phyloP scores from a whole-genome alignment of 1,284 basidiomycete species.

The Sparassis latifolia region DNA sequence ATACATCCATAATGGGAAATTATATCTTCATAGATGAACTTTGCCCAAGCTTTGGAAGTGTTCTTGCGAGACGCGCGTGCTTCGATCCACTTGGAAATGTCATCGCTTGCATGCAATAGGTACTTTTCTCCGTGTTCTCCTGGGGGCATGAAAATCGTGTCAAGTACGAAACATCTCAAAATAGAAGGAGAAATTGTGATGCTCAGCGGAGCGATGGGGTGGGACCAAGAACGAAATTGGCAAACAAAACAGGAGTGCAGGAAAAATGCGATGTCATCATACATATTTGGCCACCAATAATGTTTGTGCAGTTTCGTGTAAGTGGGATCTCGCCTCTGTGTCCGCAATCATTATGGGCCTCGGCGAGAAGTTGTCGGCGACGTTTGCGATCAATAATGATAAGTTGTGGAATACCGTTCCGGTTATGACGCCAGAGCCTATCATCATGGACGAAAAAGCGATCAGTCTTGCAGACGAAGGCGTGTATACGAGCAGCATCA shows the following conservation, averaged over 20 bases:
- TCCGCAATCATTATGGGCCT: background rate
- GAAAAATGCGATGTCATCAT: background rate
- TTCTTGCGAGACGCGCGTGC: slow-evolving; percentile 11
- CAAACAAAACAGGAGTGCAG: background rate
- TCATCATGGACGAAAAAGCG: slow-evolving; percentile 21
- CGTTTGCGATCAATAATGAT: slow-evolving; percentile 2
- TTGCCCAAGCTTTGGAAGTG: slow-evolving; percentile 14
- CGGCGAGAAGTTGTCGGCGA: background rate
- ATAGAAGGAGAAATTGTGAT: background rate
- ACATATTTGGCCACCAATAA: background rate
- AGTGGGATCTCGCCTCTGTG: background rate
- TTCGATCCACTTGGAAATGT: slow-evolving; percentile 22
- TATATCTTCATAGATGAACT: slow-evolving; percentile 25
- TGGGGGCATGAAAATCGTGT: background rate
- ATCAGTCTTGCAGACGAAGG: background rate
- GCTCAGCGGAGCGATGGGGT: background rate
- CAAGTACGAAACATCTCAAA: background rate
- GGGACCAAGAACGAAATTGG: background rate
- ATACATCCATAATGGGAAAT: slow-evolving; percentile 24
- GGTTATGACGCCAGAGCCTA: background rate
- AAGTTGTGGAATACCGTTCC: background rate
- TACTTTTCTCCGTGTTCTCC: background rate
- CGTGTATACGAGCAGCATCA: background rate
- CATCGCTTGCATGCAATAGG: slow-evolving; percentile 6
- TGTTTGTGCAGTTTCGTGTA: background rate